phyloP scores from a whole-genome alignment of 139 green algal genomes.

The Chlamydomonas schloesseri region DNA sequence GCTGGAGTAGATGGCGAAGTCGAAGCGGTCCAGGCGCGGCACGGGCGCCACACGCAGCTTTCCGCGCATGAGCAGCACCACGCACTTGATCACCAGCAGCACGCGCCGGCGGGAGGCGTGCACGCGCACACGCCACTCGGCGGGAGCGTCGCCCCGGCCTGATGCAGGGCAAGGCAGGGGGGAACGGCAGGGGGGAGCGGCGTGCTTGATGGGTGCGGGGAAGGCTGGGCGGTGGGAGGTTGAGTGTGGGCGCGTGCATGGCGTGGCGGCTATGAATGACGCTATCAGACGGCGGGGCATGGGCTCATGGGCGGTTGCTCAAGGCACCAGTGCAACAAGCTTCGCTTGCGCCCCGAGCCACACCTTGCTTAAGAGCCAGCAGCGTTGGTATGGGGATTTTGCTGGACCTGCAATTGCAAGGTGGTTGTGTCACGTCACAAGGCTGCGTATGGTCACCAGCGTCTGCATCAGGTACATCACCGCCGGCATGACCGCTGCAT shows the following conservation, averaged over 20 bases:
- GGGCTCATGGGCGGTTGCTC: background rate
- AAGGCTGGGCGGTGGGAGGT: background rate
- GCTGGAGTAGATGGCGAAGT: constrained; percentile 28
- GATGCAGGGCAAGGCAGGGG: background rate
- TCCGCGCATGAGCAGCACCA: constrained; percentile 32
- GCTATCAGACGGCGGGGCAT: too few species aligned
- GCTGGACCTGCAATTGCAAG: background rate
- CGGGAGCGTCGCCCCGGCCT: background rate
- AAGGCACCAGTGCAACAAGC: background rate
- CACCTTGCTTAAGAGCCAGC: background rate
- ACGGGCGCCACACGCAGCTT: constrained; percentile 6
- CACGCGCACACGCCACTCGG: constrained; percentile 28
- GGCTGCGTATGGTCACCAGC: background rate
- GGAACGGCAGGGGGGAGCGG: background rate
- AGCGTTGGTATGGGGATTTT: background rate
- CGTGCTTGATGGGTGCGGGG: background rate
- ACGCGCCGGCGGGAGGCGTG: constrained; percentile 40
- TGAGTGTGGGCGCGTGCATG: background rate
- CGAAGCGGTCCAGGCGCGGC: constrained; percentile 20
- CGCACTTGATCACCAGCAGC: constrained; percentile 7
- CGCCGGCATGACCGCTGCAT: too few species aligned
- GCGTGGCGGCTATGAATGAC: background rate
- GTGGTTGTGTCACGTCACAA: too few species aligned
- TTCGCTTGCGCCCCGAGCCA: background rate
- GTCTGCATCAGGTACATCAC: background rate